These are phyloP conservation scores for Sarcodon sp. DNA, from an alignment of 768 basidiomycete species.

Conservation along the genomic window DNA sequence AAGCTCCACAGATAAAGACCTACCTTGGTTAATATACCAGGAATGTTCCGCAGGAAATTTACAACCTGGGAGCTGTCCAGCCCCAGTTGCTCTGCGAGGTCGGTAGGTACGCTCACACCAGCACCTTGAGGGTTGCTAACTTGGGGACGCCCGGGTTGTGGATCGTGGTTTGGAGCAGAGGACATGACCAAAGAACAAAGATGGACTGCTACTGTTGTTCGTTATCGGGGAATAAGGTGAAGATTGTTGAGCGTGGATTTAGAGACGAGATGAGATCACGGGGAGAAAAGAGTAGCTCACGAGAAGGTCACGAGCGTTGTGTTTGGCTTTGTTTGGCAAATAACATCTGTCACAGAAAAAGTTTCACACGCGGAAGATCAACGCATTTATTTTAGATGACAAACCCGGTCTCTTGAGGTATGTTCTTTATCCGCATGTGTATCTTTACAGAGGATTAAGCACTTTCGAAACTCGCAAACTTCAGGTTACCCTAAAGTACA, in stretches of 20 bases:
- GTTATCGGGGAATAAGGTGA: conserved; percentile 9
- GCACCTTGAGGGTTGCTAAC: not conserved
- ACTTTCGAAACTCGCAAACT: too few species aligned
- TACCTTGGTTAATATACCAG: not conserved
- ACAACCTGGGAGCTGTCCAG: not conserved
- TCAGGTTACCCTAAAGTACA: too few species aligned
- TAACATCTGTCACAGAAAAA: too few species aligned
- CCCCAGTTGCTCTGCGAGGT: not conserved
- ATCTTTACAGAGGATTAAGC: too few species aligned
- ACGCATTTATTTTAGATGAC: too few species aligned
- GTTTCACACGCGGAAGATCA: too few species aligned
- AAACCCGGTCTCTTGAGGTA: too few species aligned
- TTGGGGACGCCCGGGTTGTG: not conserved
- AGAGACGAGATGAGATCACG: conserved; percentile 5
- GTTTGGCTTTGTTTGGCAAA: not conserved
- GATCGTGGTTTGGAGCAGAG: not conserved
- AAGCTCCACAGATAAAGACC: not conserved
- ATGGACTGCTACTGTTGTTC: conserved; percentile 12
- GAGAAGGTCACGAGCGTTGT: not conserved
- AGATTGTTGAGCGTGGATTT: conserved; percentile 12
- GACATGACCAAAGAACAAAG: not conserved
- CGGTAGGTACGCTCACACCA: not conserved
- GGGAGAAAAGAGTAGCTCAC: not conserved
- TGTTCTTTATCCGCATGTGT: too few species aligned
- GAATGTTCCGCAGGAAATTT: not conserved